Base-by-base conservation (phyloP, 2,329 filamentous ascomycete species). In the Calonectria pseudoturangicola region DNA sequence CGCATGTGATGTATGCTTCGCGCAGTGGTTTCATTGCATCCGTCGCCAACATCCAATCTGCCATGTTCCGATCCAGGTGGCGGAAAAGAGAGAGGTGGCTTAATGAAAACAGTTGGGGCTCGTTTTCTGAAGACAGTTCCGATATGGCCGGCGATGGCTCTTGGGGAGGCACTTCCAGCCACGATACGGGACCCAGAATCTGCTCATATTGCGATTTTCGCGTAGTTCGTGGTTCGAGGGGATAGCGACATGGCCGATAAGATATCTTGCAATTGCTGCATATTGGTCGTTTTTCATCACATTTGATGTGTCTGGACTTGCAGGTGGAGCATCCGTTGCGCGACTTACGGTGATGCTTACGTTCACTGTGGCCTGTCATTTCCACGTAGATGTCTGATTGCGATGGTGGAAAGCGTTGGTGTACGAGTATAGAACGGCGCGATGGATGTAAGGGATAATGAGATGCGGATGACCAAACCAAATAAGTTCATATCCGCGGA, bases 221-320 rank as follows among this genome's bases (percentile, higher is more conserved):
- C 12, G n/a, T n/a, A 4, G 18, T 13, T 8, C 2, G 12, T 8
- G 18, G 12, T 21, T 56, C 18, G 12, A 25, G 30, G 4, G 51
- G 51, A 25, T 56, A 56, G 18, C 18, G 30, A 33, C 51, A 56
- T 15, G 36, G 30, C 4, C 51, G 18, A 18, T 21, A 56, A 2
- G 51, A 56, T 21, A 56, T 56, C 18, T 56, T 56, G 51, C 51
- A 56, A 30, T 56, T 56, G 51, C 51, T 28, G 15, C 51, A 56
- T 4, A 9, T 13, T 10, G 51, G 51, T 12, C 51, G 51, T 12
- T 36, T 30, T 13, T 56, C 51, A 27, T 56, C 51, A 28, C 51
- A 56, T n/a, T 56, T 56, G 51, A 56, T 56, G 30, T 56, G 51
- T 13, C 51, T 36, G 3, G 51, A 15, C n/a, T 56, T 56, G 51